Conservation (phyloP, 495 filamentous ascomycete genomes). For the Chaetomium tenue region DNA sequence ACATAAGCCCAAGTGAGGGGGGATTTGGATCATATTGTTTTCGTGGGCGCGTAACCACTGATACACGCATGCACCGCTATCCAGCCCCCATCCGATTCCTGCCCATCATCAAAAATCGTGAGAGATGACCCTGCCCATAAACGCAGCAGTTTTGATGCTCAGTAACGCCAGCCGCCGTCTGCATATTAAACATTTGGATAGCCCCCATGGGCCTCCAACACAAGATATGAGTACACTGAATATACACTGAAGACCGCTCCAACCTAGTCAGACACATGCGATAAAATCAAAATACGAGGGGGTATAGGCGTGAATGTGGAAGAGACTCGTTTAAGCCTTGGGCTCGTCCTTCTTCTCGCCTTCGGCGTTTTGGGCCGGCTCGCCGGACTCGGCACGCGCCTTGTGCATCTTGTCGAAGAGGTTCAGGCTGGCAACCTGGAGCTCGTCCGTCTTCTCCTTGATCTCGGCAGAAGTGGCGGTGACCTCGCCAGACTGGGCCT, state of each 20-base stretch:
- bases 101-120: conserved; percentile 34
- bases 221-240: conserved; percentile 48
- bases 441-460: conserved; percentile 97
- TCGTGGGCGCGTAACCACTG: conserved; percentile 25
- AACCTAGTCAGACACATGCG: conserved; percentile 37
- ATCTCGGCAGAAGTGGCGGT: conserved; percentile 81
- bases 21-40: conserved; percentile 32
- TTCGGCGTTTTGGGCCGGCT: conserved; percentile 56
- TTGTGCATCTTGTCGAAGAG: conserved; percentile 99
- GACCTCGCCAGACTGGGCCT: conserved; percentile 92
- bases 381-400: conserved; percentile 66
- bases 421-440: conserved; percentile 91
- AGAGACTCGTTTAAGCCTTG: conserved; percentile 40
- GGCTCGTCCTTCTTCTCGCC: conserved; percentile 78
- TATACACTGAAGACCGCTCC: conserved; percentile 41
- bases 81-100: conserved; percentile 30
- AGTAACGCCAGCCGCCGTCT: conserved; percentile 49
- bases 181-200: conserved; percentile 38
- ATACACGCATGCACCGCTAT: conserved; percentile 31
- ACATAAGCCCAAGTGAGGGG: conserved; percentile 26
- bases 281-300: conserved; percentile 28
- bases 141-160: conserved; percentile 47
- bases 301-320: conserved; percentile 28
- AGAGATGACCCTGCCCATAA: conserved; percentile 36
- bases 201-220: conserved; percentile 28